Percentiles rank a stretch among this genome's conserved stretches.
Conservation (phyloP, 495 filamentous ascomycete species). For the Aspergillus avenaceus region DNA sequence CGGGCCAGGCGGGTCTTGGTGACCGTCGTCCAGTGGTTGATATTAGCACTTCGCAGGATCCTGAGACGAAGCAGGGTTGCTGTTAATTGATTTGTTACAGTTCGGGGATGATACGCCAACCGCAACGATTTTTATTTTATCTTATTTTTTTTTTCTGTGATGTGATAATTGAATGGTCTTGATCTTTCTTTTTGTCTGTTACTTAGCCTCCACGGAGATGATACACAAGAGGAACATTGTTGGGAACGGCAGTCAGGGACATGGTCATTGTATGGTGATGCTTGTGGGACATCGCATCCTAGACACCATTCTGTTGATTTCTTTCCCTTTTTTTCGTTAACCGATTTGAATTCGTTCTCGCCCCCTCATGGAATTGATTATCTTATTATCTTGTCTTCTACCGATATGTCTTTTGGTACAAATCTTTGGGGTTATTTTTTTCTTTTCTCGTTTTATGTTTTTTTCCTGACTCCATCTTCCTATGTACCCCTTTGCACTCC, state of each 20-base stretch:
- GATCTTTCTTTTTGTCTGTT: slow-evolving; percentile 39
- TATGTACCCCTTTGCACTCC: not conserved
- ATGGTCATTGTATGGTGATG: slow-evolving; percentile 20
- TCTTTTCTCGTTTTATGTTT: not conserved
- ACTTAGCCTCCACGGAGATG: slow-evolving; percentile 36
- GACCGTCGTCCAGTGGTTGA: slow-evolving; percentile 70
- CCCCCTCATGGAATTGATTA: slow-evolving; percentile 33
- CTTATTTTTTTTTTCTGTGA: slow-evolving; percentile 37
- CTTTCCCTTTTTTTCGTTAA: slow-evolving; percentile 16
- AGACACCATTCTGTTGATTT: slow-evolving; percentile 16
- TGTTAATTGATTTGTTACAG: slow-evolving; percentile 54
- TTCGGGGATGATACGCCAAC: slow-evolving; percentile 25
- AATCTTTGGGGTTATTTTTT: not conserved
- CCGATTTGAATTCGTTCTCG: slow-evolving; percentile 2
- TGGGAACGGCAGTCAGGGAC: slow-evolving; percentile 25
- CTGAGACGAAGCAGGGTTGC: slow-evolving; percentile 78
- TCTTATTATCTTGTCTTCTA: slow-evolving; percentile 12
- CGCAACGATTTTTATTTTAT: slow-evolving; percentile 41
- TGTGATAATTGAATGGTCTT: slow-evolving; percentile 40
- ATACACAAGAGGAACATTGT: slow-evolving; percentile 39
- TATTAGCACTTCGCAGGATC: slow-evolving; percentile 75
- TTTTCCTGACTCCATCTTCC: not conserved
- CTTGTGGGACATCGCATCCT: slow-evolving; percentile 23
- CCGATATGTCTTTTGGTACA: not conserved
- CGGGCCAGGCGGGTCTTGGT: slow-evolving; percentile 66